Conservation (phyloP, 768 basidiomycete genomes). For the Rhodotorula paludigena region DNA sequence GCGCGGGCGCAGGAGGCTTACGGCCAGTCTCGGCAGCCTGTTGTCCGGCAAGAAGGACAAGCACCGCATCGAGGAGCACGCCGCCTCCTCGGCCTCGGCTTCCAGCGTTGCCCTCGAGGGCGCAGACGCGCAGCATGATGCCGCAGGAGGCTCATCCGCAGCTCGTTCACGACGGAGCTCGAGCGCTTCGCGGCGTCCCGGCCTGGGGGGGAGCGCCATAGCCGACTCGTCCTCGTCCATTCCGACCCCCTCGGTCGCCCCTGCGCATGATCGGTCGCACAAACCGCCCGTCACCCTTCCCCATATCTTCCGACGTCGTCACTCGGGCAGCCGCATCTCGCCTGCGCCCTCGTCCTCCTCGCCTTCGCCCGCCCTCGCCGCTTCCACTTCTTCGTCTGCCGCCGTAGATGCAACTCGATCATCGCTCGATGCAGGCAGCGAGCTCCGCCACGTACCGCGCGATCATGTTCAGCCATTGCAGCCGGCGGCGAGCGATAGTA, state of each 20-base stretch:
- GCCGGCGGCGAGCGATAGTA: conserved; percentile 4
- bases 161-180: not conserved
- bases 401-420: not conserved
- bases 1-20: conserved; percentile 16
- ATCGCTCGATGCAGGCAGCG: not conserved
- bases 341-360: not conserved
- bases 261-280: not conserved
- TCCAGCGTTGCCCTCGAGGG: no score
- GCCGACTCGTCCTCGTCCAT: not conserved
- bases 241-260: not conserved
- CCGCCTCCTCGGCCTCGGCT: not conserved
- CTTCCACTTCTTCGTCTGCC: not conserved
- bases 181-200: conserved; percentile 2
- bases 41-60: conserved; percentile 2
- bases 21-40: conserved; percentile 11
- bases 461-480: not conserved
- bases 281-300: conserved; percentile 30
- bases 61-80: not conserved
- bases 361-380: not conserved
- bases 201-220: not conserved
- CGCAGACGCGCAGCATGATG: not conserved
- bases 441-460: not conserved
- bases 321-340: not conserved
- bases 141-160: no score
- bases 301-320: conserved; percentile 22